Conservation (phyloP, 805 yeast genomes). For the Candida orba region DNA sequence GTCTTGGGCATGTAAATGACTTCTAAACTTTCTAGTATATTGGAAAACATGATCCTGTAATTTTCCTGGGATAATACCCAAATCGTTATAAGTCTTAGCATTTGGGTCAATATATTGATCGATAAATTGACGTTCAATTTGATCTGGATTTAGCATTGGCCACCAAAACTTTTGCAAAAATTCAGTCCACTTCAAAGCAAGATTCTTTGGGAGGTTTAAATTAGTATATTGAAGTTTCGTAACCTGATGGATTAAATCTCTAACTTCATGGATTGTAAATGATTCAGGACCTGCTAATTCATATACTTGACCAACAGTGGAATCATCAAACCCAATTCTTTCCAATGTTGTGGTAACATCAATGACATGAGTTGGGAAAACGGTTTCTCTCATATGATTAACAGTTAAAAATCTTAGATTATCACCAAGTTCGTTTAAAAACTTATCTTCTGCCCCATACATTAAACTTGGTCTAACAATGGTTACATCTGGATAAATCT, state of each 20-base stretch:
- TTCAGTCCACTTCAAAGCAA: slow-evolving; percentile 30
- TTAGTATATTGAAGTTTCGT: slow-evolving; percentile 36
- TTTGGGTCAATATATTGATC: slow-evolving; percentile 54
- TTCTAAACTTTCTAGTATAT: slow-evolving; percentile 33
- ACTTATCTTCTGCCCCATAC: slow-evolving; percentile 67
- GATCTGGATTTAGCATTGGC: slow-evolving; percentile 55
- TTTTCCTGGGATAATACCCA: slow-evolving; percentile 56
- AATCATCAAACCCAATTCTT: slow-evolving; percentile 72
- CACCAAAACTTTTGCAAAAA: slow-evolving; percentile 36
- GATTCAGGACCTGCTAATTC: slow-evolving; percentile 72
- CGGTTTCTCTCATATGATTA: slow-evolving; percentile 51
- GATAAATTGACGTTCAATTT: slow-evolving; percentile 63
- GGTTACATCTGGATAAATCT: slow-evolving; percentile 64
- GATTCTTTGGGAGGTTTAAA: slow-evolving; percentile 31
- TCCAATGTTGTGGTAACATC: slow-evolving; percentile 80
- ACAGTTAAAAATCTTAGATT: slow-evolving; percentile 57
- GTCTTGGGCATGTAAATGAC: slow-evolving; percentile 29
- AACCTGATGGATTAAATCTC: slow-evolving; percentile 62
- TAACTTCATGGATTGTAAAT: slow-evolving; percentile 52
- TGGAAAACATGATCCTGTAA: slow-evolving; percentile 42
- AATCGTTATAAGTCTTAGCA: slow-evolving; percentile 60
- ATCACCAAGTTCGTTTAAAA: slow-evolving; percentile 54
- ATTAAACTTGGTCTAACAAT: slow-evolving; percentile 81
- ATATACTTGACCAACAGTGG: slow-evolving; percentile 67
- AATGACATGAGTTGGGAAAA: slow-evolving; percentile 65